These are phyloP conservation scores for Pinus taeda DNA, from an alignment of 75 land plant genomes.

Conservation along the genomic window DNA sequence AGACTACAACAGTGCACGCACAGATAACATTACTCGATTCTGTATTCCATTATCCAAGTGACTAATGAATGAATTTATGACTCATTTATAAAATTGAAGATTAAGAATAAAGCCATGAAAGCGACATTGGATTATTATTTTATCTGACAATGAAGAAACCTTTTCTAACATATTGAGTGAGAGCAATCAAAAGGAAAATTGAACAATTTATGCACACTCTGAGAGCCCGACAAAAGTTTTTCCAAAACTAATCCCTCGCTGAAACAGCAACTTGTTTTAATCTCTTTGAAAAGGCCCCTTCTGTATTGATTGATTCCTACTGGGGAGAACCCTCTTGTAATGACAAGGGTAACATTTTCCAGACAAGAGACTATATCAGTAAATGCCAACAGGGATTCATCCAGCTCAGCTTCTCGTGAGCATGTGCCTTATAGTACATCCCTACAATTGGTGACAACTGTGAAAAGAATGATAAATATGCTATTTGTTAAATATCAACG, in stretches of 20 bases:
- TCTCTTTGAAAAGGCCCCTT: not conserved
- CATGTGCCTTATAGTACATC: constrained; percentile 8
- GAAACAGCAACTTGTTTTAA: not conserved
- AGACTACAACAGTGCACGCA: no score
- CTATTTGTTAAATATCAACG: not conserved
- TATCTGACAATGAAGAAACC: constrained; percentile 9
- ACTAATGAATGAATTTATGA: no score
- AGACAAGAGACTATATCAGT: constrained; percentile 50
- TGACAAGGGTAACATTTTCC: constrained; percentile 53
- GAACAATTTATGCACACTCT: not conserved
- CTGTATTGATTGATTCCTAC: not conserved
- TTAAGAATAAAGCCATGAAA: not conserved
- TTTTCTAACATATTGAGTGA: constrained; percentile 4
- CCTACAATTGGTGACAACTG: not conserved
- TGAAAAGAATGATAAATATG: not conserved
- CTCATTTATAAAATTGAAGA: not conserved
- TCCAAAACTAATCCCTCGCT: not conserved
- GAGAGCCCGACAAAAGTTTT: constrained; percentile 4
- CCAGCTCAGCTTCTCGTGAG: not conserved
- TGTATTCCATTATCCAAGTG: no score
- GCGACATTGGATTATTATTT: not conserved
- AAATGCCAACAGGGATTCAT: constrained; percentile 25
- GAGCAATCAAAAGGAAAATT: constrained; percentile 9
- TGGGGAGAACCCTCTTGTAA: constrained; percentile 23
- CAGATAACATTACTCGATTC: no score